A percentile compares a stretch with the other conserved stretches of the same genome.
Evolutionary conservation across 2,329 filamentous ascomycete genomes (phyloP).

Genomic region (Fusarium subtropicale): DNA sequence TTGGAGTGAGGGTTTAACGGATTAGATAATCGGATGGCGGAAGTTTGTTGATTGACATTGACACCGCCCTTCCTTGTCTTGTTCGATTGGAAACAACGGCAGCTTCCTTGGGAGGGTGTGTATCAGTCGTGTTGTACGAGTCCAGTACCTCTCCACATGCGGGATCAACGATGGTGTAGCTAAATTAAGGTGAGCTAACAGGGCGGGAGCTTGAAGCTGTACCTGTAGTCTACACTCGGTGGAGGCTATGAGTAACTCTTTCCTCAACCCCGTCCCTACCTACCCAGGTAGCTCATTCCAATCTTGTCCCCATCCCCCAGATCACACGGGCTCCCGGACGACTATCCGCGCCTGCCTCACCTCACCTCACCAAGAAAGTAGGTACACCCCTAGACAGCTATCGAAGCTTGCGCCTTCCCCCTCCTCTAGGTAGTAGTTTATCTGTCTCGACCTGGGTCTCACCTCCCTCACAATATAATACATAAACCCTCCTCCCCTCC

Average conservation of each 20-base stretch:
- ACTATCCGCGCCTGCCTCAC: conserved; percentile 26
- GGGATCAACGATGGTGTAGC: conserved; percentile 30
- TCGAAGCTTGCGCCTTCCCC: conserved; percentile 28
- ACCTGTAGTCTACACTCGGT: conserved; percentile 11
- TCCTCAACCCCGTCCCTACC: conserved; percentile 20
- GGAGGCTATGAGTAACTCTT: conserved; percentile 16
- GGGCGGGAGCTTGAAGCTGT: conserved; percentile 19
- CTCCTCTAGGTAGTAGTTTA: conserved; percentile 17
- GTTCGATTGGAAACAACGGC: conserved; percentile 11
- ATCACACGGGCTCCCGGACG: conserved; percentile 32
- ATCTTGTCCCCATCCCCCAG: conserved; percentile 21
- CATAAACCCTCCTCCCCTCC: conserved; percentile 34
- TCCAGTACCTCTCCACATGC: conserved; percentile 21
- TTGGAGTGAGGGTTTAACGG: neutral
- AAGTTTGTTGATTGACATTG: conserved; percentile 19
- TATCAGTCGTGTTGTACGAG: neutral
- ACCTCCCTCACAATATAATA: conserved; percentile 15
- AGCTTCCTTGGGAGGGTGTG: conserved; percentile 11
- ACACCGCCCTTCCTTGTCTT: conserved; percentile 23
- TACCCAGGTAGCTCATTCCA: conserved; percentile 18
- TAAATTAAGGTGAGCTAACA: conserved; percentile 32
- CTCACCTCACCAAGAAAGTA: conserved; percentile 8
- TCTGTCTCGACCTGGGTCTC: conserved; percentile 17
- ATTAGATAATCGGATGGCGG: conserved; percentile 4
- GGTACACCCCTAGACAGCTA: conserved; percentile 6